Conservation (phyloP, 2,329 filamentous ascomycete species). For the Pseudovirgaria hyperparasitica region DNA sequence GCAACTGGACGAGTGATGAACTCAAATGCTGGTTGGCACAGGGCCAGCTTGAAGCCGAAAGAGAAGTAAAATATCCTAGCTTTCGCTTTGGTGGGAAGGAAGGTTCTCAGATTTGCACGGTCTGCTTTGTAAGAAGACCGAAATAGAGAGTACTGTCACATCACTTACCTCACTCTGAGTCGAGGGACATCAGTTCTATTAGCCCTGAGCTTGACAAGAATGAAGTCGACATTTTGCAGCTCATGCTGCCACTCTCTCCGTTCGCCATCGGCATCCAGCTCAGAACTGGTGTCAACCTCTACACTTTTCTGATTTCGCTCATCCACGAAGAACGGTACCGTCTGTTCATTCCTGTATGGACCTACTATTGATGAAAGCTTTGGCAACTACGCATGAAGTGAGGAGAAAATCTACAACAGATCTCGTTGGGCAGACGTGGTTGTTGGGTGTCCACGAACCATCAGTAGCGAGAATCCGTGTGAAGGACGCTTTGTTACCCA, state of each 20-base stretch:
- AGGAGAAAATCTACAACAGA: constrained; percentile 53
- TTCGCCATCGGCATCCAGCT: constrained; percentile 52
- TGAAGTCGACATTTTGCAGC: constrained; percentile 24
- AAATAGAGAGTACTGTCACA: constrained; percentile 6
- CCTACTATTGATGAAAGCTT: constrained; percentile 55
- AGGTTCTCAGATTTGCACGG: constrained; percentile 76
- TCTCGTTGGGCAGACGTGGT: constrained; percentile 52
- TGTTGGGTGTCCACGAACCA: constrained; percentile 63
- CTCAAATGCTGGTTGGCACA: constrained; percentile 52
- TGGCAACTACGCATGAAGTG: constrained; percentile 27
- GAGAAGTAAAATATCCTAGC: constrained; percentile 64
- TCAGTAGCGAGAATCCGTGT: constrained; percentile 57
- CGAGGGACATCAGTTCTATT: background rate
- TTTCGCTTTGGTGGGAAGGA: constrained; percentile 84
- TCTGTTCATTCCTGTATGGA: constrained; percentile 57
- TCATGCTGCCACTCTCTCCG: constrained; percentile 46
- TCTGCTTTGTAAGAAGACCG: constrained; percentile 56
- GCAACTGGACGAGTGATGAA: constrained; percentile 95
- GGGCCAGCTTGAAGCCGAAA: constrained; percentile 45
- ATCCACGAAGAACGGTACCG: constrained; percentile 52
- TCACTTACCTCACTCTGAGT: background rate
- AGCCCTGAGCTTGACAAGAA: background rate
- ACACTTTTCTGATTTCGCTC: constrained; percentile 36
- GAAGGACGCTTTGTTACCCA: constrained; percentile 30
- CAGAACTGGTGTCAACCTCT: constrained; percentile 52